These are phyloP conservation scores for Eutypa lata DNA, from an alignment of 2,329 filamentous ascomycete species.

Conservation along the genomic window DNA sequence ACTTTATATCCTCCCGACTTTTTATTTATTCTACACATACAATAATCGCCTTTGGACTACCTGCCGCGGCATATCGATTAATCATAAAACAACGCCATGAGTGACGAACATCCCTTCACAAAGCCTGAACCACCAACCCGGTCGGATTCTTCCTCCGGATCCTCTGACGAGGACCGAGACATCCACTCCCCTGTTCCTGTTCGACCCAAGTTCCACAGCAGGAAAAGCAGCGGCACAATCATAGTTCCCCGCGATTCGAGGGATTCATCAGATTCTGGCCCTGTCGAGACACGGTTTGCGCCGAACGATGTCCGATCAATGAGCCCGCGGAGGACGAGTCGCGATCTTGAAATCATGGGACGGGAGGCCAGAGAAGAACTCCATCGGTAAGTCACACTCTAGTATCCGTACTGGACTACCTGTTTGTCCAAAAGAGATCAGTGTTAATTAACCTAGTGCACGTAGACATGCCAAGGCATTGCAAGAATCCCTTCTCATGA, in stretches of 20 bases:
- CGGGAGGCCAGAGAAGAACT: constrained; percentile 72
- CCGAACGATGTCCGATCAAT: constrained; percentile 89
- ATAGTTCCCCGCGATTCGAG: constrained; percentile 77
- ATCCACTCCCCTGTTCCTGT: constrained; percentile 51
- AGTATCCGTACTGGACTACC: neutral
- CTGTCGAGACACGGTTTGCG: constrained; percentile 72
- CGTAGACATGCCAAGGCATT: constrained; percentile 80
- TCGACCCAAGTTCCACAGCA: constrained; percentile 66
- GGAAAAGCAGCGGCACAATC: constrained; percentile 79
- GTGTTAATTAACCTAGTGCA: constrained; percentile 4
- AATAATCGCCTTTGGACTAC: neutral
- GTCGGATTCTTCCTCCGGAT: constrained; percentile 28
- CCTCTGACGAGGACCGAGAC: constrained; percentile 24
- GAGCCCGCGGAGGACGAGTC: constrained; percentile 87
- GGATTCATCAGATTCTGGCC: constrained; percentile 70
- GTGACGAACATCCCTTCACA: constrained; percentile 13
- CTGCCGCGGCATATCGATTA: neutral
- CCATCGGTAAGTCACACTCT: constrained; percentile 43
- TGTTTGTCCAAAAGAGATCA: neutral
- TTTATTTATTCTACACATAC: neutral
- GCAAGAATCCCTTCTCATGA: constrained; percentile 83
- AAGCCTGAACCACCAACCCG: constrained; percentile 24
- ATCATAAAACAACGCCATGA: constrained; percentile 13
- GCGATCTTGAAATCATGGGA: constrained; percentile 84
- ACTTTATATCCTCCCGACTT: neutral